Base-by-base conservation (phyloP, 768 basidiomycete species). In the Macrolepiota fuliginosa region DNA sequence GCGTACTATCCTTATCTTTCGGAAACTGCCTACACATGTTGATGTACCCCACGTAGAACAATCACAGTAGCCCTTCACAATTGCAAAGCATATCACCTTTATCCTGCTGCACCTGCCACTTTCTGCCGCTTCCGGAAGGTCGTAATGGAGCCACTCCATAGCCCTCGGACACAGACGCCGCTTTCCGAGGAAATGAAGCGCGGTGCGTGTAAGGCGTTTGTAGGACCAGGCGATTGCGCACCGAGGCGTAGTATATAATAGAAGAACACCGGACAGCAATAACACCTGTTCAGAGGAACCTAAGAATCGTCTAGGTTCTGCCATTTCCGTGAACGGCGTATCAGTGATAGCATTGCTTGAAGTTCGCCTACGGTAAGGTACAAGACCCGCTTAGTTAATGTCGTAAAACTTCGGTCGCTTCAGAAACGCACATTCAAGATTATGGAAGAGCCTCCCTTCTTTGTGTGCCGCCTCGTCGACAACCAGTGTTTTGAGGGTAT, bases 281-380 rank as follows among this genome's bases (percentile, higher is more conserved):
- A 9, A 47, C 11, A 24, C 47, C 22, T 29, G 29, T 15, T 35
- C 51, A 35, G 2, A 10, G 1, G 22, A 37, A 37, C 36, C 53
- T 54, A 54, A 29, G 36, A 6, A 54, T 39, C 53, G 6, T 39
- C 29, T 35, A 24, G 19, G 37, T 36, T 22, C 24, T 39, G 35
- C 53, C 53, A n/a, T 29, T 45, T 51, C 27, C 40, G 58, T 3
- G 51, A 39, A 53, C 37, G 50, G 22, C 58, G 58, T 42, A 52
- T 42, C 39, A 52, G 25, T 15, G 51, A 52, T 29, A 60, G 42
- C 58, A 60, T 60, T 11, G 24, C 40, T 22, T 60, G 36, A 29
- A 60, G 51, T 25, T 54, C 53, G 53, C n/a, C 53, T 54, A 19
- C 22, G 29, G 12, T 24, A 49, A 37, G 53, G 22, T 13, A 54